Evolutionary conservation across 2,329 filamentous ascomycete genomes (phyloP).

Genomic region (Fusarium sp.): DNA sequence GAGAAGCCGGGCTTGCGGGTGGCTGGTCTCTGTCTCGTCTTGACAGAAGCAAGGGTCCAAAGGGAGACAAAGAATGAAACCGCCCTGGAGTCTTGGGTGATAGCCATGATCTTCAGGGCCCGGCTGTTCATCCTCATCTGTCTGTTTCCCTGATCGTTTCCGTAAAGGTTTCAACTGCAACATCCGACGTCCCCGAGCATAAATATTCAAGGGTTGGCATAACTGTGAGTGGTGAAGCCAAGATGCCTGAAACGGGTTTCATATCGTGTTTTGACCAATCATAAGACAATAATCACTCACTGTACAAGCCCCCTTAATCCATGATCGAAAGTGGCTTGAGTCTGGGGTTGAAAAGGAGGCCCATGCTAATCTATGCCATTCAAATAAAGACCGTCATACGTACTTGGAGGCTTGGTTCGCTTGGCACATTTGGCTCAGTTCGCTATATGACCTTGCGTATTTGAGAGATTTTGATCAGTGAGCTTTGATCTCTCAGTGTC

Average conservation of each 20-base stretch:
- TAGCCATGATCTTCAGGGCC: slow-evolving; percentile 30
- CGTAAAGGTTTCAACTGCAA: slow-evolving; percentile 32
- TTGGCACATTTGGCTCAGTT: background rate
- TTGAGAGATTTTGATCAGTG: slow-evolving; percentile 16
- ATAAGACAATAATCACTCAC: slow-evolving; percentile 20
- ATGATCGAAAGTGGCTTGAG: slow-evolving; percentile 32
- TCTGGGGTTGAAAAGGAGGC: slow-evolving; percentile 14
- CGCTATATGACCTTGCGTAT: background rate
- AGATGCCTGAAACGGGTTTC: slow-evolving; percentile 47
- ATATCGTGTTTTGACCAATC: slow-evolving; percentile 31
- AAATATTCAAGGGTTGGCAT: slow-evolving; percentile 31
- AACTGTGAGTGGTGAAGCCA: slow-evolving; percentile 17
- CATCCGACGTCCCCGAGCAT: slow-evolving; percentile 9
- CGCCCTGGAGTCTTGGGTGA: slow-evolving; percentile 9
- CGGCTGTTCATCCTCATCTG: slow-evolving; percentile 27
- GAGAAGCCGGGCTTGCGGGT: slow-evolving; percentile 31
- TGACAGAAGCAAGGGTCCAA: slow-evolving; percentile 31
- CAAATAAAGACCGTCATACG: slow-evolving; percentile 14
- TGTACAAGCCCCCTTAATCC: slow-evolving; percentile 21
- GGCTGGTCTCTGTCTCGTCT: slow-evolving; percentile 29
- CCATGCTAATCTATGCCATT: slow-evolving; percentile 16
- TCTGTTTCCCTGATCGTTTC: slow-evolving; percentile 34
- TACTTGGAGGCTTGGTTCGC: slow-evolving; percentile 4
- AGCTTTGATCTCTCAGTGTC: slow-evolving; percentile 5
- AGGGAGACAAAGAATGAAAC: slow-evolving; percentile 23